phyloP scores from a whole-genome alignment of 192 early-diverging fungal genomes.

The Lunasporangiospora selenospora region DNA sequence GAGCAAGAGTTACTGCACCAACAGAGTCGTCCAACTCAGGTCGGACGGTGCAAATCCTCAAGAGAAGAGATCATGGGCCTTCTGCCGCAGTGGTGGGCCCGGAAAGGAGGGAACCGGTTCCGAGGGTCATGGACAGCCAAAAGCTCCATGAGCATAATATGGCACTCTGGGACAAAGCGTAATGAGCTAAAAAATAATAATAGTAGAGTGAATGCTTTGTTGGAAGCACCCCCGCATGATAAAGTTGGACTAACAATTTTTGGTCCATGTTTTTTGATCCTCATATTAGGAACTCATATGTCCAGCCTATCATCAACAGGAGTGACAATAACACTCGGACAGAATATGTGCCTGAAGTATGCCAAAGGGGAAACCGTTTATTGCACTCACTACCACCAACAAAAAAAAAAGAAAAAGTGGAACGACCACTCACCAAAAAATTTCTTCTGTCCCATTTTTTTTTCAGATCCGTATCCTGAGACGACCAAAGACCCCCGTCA shows the following conservation, averaged over 20 bases:
- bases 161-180: constrained; percentile 37
- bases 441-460: neutral
- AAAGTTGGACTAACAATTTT: neutral
- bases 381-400: neutral
- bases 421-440: neutral
- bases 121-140: neutral
- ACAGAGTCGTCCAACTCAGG: neutral
- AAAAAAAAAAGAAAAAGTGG: neutral
- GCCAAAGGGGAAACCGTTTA: no score
- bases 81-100: neutral
- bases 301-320: constrained; percentile 30
- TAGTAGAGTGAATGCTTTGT: neutral
- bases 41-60: neutral
- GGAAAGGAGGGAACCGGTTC: neutral
- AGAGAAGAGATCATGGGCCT: neutral
- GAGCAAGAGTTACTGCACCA: neutral
- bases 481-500: constrained; percentile 37
- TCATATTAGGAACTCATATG: constrained; percentile 20
- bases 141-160: constrained; percentile 26
- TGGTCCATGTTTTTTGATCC: neutral
- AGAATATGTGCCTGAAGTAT: constrained; percentile 41
- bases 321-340: constrained; percentile 20
- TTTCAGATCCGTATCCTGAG: constrained; percentile 36
- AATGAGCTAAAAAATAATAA: neutral
- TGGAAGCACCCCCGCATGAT: neutral